Evolutionary conservation across 2,329 filamentous ascomycete species (phyloP), one percentile per base, ranked within the genome.

Genomic region (Fusarium newnesense): DNA sequence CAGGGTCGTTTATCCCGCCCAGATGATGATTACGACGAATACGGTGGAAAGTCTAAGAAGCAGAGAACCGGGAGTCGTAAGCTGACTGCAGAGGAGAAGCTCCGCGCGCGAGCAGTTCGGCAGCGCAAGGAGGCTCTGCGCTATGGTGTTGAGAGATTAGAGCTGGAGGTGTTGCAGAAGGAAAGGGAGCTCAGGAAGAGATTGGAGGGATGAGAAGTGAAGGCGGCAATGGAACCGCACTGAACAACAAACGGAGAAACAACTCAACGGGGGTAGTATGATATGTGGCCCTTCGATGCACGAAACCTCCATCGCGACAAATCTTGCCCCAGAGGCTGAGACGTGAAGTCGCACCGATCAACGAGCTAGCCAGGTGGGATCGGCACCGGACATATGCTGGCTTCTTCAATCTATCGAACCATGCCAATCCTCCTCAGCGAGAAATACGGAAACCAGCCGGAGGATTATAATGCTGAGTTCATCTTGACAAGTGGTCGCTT

Each of bases 61-160:
- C 72, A 72, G 24, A 56, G 60, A 19, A 76, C 60, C 69, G 75
- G 69, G 67, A 73, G 69, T 63, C 76, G 79, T 63, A 76, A 78
- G 77, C 85, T 94, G 69, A 90, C 90, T 37, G 83, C 82, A 4
- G 85, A 86, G 73, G 86, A 86, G 49, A 85, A 84, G 75, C 79
- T 90, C 54, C 81, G 86, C 26, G 87, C 86, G 5, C 84, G 86
- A 76, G 91, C 93, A 72, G 82, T 96, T 64, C 86, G 90, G 65
- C 93, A 95, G 85, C 92, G 94, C 83, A 96, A 94, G 82, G 94
- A 97, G 82, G 90, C 94, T 56, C 83, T 97, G 76, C 91, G 93
- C 80, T 97, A 97, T 84, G 92, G 94, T 34, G 94, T 97, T 24
- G 94, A 96, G 80, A 88, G 95, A 69, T 82, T 98, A 73, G 94